phyloP scores from a whole-genome alignment of 495 filamentous ascomycete genomes.

The Cryomyces minteri region DNA sequence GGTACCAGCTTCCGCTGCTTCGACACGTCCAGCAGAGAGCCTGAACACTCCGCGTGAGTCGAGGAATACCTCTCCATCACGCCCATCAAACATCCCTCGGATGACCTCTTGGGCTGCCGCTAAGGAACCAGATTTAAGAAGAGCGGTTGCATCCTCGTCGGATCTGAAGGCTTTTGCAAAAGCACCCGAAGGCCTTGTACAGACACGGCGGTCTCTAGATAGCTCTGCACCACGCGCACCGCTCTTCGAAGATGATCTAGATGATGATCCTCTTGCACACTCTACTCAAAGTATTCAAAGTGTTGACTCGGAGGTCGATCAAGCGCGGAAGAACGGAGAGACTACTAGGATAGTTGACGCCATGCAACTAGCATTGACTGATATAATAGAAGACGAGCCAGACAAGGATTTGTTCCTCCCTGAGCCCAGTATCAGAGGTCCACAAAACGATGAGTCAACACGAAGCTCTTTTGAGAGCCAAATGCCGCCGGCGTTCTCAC shows the following conservation, averaged over 20 bases:
- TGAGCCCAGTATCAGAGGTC: slow-evolving; percentile 26
- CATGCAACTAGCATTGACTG: slow-evolving; percentile 86
- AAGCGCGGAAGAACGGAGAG: slow-evolving; percentile 11
- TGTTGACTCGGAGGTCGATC: slow-evolving; percentile 24
- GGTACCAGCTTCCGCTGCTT: slow-evolving; percentile 35
- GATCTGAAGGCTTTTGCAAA: slow-evolving; percentile 29
- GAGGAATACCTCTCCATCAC: too few relatives aligned
- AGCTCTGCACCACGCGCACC: slow-evolving; percentile 34
- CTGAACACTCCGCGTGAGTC: too few relatives aligned
- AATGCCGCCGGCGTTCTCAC: slow-evolving; percentile 6
- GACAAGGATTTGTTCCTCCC: slow-evolving; percentile 31
- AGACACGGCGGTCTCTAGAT: slow-evolving; percentile 34
- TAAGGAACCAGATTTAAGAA: slow-evolving; percentile 28
- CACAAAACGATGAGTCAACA: slow-evolving; percentile 27
- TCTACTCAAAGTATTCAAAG: slow-evolving; percentile 39
- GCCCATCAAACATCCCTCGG: neutral
- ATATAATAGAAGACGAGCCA: slow-evolving; percentile 71
- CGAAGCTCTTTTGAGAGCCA: slow-evolving; percentile 36
- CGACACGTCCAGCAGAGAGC: neutral
- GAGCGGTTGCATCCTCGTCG: slow-evolving; percentile 37
- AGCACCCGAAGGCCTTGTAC: slow-evolving; percentile 5
- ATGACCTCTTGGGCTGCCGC: neutral
- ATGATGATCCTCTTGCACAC: slow-evolving; percentile 39
- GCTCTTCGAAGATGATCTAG: slow-evolving; percentile 48
- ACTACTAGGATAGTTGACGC: slow-evolving; percentile 57